These are phyloP conservation scores for Akanthomyces lecanii DNA, from an alignment of 2,329 filamentous ascomycete species.

Conservation along the genomic window DNA sequence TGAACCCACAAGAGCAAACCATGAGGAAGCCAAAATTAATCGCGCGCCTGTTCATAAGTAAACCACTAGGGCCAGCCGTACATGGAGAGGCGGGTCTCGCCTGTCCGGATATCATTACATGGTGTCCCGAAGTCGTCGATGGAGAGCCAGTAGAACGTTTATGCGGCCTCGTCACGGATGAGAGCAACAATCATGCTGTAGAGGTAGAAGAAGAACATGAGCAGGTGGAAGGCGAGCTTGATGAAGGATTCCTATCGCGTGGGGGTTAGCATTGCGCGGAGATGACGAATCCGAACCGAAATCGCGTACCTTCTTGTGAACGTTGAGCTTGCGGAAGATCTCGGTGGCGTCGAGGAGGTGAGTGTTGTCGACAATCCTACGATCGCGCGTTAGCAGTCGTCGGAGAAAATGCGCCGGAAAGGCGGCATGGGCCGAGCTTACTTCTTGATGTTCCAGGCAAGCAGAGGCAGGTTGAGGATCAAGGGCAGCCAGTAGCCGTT, in stretches of 20 bases:
- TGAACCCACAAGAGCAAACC: slow-evolving; percentile 9
- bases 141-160: slow-evolving; percentile 33
- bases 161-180: slow-evolving; percentile 90
- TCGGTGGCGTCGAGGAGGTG: slow-evolving; percentile 96
- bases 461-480: slow-evolving; percentile 83
- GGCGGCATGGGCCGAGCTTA: slow-evolving; percentile 47
- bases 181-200: slow-evolving; percentile 98
- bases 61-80: slow-evolving; percentile 9
- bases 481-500: slow-evolving; percentile 98
- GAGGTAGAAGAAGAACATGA: slow-evolving; percentile 99
- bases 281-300: not conserved
- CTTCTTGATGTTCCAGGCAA: slow-evolving; percentile 98
- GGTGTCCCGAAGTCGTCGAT: slow-evolving; percentile 9
- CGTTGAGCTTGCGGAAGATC: slow-evolving; percentile 98
- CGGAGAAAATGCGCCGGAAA: not conserved
- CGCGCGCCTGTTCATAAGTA: slow-evolving; percentile 8
- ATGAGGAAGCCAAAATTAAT: slow-evolving; percentile 13
- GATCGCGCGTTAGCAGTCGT: slow-evolving; percentile 21
- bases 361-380: slow-evolving; percentile 92
- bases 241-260: slow-evolving; percentile 83
- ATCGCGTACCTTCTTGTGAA: slow-evolving; percentile 84
- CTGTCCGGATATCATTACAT: slow-evolving; percentile 17
- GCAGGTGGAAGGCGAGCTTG: slow-evolving; percentile 95
- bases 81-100: slow-evolving; percentile 5
- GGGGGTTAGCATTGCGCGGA: slow-evolving; percentile 22